phyloP scores from a whole-genome alignment of 1,139 yeast genomes.

The Geotrichum bryndzae region DNA sequence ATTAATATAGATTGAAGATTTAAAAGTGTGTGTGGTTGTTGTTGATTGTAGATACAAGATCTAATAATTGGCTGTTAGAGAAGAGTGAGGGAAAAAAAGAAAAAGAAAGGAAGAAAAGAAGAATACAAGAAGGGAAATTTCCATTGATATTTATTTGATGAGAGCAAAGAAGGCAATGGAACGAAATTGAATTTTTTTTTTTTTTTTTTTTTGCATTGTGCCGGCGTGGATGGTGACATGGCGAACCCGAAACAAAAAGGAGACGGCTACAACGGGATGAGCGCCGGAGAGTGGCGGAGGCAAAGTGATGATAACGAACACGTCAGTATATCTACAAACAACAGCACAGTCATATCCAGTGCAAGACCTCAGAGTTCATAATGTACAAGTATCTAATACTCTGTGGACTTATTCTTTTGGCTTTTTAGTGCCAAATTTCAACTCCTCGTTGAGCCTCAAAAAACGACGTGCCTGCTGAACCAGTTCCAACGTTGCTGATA shows the following conservation, averaged over 20 bases:
- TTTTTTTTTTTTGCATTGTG: background rate
- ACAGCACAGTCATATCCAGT: too few species aligned
- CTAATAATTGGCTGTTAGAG: background rate
- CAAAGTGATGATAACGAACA: too few species aligned
- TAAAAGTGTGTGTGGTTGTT: background rate
- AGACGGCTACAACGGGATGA: background rate
- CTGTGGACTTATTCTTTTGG: too few species aligned
- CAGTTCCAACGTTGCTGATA: too few species aligned
- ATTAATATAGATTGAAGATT: background rate
- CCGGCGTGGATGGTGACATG: background rate
- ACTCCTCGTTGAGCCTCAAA: too few species aligned
- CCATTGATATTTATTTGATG: background rate
- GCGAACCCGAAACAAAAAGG: background rate
- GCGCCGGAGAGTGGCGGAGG: background rate
- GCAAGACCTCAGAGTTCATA: too few species aligned
- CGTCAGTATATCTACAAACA: background rate
- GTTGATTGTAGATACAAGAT: background rate
- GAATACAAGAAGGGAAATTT: background rate
- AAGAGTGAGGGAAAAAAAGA: constrained; percentile 1
- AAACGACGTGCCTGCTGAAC: background rate
- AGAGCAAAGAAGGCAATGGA: background rate
- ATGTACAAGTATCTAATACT: too few species aligned
- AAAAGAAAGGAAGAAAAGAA: background rate
- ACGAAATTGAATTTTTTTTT: background rate
- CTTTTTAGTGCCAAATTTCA: too few species aligned